These are phyloP conservation scores for Cubamyces sp. DNA, from an alignment of 768 basidiomycete genomes.

Conservation along the genomic window DNA sequence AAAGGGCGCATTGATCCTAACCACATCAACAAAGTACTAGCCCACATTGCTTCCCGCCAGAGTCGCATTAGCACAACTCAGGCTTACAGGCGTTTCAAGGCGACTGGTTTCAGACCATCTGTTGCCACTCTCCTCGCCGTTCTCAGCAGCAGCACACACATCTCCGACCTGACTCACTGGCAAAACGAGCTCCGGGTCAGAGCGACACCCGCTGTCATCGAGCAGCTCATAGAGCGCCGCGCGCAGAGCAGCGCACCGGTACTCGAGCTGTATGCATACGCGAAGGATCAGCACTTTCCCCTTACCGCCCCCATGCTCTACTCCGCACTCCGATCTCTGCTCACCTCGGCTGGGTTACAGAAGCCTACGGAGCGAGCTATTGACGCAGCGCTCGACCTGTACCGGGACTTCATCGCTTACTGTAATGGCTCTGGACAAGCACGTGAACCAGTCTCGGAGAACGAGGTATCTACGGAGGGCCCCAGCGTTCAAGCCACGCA, in stretches of 20 bases:
- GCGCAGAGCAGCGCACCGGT: slow-evolving; percentile 40
- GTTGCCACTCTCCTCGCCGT: slow-evolving; percentile 44
- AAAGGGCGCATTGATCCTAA: not conserved
- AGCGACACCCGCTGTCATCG: slow-evolving; percentile 53
- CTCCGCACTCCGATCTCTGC: slow-evolving; percentile 58
- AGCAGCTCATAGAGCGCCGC: slow-evolving; percentile 50
- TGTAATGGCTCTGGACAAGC: not conserved
- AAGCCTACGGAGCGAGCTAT: slow-evolving; percentile 47
- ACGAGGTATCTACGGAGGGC: too few relatives aligned
- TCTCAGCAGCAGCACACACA: slow-evolving; percentile 44
- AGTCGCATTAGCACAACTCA: not conserved
- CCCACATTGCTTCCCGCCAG: not conserved
- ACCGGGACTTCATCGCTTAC: slow-evolving; percentile 46
- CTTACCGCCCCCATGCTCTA: slow-evolving; percentile 56
- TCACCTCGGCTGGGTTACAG: slow-evolving; percentile 40
- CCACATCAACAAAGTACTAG: not conserved
- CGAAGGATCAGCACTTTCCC: slow-evolving; percentile 45
- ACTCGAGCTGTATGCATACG: slow-evolving; percentile 52
- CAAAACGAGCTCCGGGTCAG: slow-evolving; percentile 45
- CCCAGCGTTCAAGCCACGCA: not conserved
- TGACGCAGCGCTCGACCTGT: slow-evolving; percentile 58
- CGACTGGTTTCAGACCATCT: slow-evolving; percentile 37
- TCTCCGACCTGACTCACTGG: slow-evolving; percentile 47
- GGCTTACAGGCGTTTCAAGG: not conserved
- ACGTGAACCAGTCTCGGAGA: not conserved